These are phyloP conservation scores for Arxiozyma telluris DNA, from an alignment of 1,139 yeast species.

Conservation along the genomic window DNA sequence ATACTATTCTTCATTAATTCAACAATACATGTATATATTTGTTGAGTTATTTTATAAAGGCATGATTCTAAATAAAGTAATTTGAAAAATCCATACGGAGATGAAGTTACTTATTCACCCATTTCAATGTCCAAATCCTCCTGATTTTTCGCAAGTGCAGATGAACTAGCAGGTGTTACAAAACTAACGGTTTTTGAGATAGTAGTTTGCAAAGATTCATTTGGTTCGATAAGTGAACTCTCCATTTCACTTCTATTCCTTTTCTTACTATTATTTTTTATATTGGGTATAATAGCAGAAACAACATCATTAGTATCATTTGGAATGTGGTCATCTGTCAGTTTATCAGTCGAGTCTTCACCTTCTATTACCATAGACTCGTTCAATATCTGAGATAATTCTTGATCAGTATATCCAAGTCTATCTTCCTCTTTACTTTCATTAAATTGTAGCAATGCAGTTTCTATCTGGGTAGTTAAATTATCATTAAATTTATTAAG, in stretches of 20 bases:
- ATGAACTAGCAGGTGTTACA: conserved; percentile 10
- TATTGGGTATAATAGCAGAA: neutral
- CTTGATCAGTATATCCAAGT: conserved; percentile 16
- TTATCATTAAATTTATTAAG: conserved; percentile 38
- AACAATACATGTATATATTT: too few relatives aligned
- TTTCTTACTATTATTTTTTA: neutral
- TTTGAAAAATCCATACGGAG: neutral
- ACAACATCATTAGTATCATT: conserved; percentile 1
- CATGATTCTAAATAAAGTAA: too few relatives aligned
- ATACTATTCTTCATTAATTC: neutral
- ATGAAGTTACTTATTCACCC: neutral
- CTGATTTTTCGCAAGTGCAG: conserved; percentile 10
- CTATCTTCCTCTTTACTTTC: conserved; percentile 10
- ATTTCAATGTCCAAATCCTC: conserved; percentile 6
- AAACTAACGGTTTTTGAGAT: conserved; percentile 16
- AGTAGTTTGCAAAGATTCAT: neutral
- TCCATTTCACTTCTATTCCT: conserved; percentile 8
- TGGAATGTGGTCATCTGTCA: conserved; percentile 10
- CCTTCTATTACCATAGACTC: conserved; percentile 9
- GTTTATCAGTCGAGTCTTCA: neutral
- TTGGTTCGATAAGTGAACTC: neutral
- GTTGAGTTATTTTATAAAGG: too few relatives aligned
- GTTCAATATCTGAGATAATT: conserved; percentile 28
- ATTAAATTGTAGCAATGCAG: conserved; percentile 6
- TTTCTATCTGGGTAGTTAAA: conserved; percentile 18